phyloP scores from a whole-genome alignment of 2,329 filamentous ascomycete species.

The Dryadomyces sulphureus region DNA sequence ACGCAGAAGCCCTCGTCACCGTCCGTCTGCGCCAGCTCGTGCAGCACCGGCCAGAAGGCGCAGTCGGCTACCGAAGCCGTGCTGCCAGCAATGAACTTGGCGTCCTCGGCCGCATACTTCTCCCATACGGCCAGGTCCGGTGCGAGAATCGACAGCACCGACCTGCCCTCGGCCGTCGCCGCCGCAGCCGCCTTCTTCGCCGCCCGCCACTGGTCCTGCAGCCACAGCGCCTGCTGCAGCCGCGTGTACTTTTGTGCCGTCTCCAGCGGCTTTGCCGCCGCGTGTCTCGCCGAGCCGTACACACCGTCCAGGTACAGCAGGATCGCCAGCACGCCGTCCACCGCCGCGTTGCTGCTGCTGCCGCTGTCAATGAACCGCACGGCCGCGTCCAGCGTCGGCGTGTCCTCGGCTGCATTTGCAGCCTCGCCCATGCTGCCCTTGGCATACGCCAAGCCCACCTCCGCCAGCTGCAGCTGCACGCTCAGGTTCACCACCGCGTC shows the following conservation, averaged over 20 bases:
- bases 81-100: slow-evolving; percentile 28
- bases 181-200: background rate
- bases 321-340: slow-evolving; percentile 36
- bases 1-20: slow-evolving; percentile 17
- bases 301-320: slow-evolving; percentile 46
- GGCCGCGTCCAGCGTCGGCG: slow-evolving; percentile 1
- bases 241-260: slow-evolving; percentile 23
- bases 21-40: slow-evolving; percentile 25
- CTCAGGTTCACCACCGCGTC: slow-evolving; percentile 33
- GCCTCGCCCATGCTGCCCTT: slow-evolving; percentile 25
- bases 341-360: slow-evolving; percentile 23
- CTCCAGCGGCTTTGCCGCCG: slow-evolving; percentile 10
- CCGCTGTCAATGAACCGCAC: slow-evolving; percentile 44
- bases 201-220: slow-evolving; percentile 23
- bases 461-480: slow-evolving; percentile 33
- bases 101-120: slow-evolving; percentile 16
- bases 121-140: slow-evolving; percentile 27
- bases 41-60: slow-evolving; percentile 40
- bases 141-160: slow-evolving; percentile 12
- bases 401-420: slow-evolving; percentile 10
- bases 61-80: slow-evolving; percentile 34
- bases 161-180: background rate
- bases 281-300: slow-evolving; percentile 22
- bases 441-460: slow-evolving; percentile 30
- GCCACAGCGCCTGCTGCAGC: slow-evolving; percentile 25